Evolutionary conservation across 371 early-diverging fungal species (phyloP).

Genomic region (Actinomucor elegans): DNA sequence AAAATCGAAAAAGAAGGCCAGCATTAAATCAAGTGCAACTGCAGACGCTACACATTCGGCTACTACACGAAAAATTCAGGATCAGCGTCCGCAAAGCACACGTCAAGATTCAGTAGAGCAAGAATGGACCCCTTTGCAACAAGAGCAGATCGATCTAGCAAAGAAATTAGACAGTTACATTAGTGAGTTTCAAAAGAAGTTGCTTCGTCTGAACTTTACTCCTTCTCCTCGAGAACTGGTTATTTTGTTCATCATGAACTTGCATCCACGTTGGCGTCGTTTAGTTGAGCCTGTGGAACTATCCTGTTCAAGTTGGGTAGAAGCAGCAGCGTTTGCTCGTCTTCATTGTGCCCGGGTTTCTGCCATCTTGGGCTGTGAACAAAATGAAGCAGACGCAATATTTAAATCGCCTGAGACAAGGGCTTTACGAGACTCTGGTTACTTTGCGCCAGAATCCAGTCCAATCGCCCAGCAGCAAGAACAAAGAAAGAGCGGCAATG

Average conservation of each 20-base stretch:
- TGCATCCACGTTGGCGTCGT: slow-evolving; percentile 35
- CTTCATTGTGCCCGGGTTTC: slow-evolving; percentile 24
- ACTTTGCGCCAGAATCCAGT: slow-evolving; percentile 17
- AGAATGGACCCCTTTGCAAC: slow-evolving; percentile 6
- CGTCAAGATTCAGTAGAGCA: not conserved
- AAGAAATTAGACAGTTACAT: slow-evolving; percentile 27
- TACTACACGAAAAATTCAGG: not conserved
- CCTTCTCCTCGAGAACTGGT: slow-evolving; percentile 21
- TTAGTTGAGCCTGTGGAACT: slow-evolving; percentile 28
- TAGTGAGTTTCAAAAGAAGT: slow-evolving; percentile 16
- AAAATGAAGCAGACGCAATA: slow-evolving; percentile 3
- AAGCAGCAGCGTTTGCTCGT: slow-evolving; percentile 22
- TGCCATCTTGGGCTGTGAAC: slow-evolving; percentile 19
- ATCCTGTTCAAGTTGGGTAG: slow-evolving; percentile 13
- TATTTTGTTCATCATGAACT: slow-evolving; percentile 26
- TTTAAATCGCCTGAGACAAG: slow-evolving; percentile 13
- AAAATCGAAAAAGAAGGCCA: not conserved
- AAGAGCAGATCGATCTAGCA: slow-evolving; percentile 18
- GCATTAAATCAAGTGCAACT: not conserved
- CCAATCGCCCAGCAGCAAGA: too few species aligned
- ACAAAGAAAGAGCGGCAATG: too few species aligned
- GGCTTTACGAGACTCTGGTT: slow-evolving; percentile 16
- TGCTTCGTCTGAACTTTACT: slow-evolving; percentile 2
- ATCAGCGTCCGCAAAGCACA: not conserved
- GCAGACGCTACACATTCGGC: not conserved